Percentiles rank a stretch among this genome's conserved stretches.
phyloP scores from a whole-genome alignment of 352 stramenopile genomes.

The Globisporangium parvum region DNA sequence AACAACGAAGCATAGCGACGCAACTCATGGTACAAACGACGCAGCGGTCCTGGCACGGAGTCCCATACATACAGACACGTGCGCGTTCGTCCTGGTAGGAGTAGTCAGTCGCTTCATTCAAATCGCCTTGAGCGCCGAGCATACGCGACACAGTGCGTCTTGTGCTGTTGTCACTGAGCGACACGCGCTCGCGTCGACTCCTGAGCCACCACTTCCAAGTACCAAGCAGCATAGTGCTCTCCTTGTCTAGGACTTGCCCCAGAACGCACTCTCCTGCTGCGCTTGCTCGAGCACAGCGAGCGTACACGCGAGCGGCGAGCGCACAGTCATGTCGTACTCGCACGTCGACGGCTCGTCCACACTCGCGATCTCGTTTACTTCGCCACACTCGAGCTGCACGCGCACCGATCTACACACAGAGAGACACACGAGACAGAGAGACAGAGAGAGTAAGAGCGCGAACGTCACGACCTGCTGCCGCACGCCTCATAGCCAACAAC shows the following conservation, averaged over 20 bases:
- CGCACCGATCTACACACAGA: slow-evolving; percentile 35
- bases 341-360: slow-evolving; percentile 92
- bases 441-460: neutral
- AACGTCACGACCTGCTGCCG: too few species aligned
- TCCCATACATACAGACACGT: neutral
- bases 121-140: neutral
- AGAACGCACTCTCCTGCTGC: slow-evolving; percentile 47
- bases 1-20: slow-evolving; percentile 66
- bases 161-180: neutral
- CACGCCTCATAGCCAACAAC: neutral
- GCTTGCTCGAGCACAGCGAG: slow-evolving; percentile 32
- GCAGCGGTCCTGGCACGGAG: neutral
- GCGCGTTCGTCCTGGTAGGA: neutral
- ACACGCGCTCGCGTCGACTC: too few species aligned
- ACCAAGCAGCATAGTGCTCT: too few species aligned
- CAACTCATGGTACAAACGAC: neutral
- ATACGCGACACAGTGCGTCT: neutral
- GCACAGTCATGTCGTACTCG: slow-evolving; percentile 86
- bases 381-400: slow-evolving; percentile 77
- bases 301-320: slow-evolving; percentile 57
- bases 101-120: too few species aligned
- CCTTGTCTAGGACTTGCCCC: slow-evolving; percentile 8
- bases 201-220: neutral
- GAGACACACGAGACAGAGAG: neutral
- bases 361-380: slow-evolving; percentile 74